phyloP scores from a whole-genome alignment of 495 filamentous ascomycete species.

The Hyaloscypha hepaticicola region DNA sequence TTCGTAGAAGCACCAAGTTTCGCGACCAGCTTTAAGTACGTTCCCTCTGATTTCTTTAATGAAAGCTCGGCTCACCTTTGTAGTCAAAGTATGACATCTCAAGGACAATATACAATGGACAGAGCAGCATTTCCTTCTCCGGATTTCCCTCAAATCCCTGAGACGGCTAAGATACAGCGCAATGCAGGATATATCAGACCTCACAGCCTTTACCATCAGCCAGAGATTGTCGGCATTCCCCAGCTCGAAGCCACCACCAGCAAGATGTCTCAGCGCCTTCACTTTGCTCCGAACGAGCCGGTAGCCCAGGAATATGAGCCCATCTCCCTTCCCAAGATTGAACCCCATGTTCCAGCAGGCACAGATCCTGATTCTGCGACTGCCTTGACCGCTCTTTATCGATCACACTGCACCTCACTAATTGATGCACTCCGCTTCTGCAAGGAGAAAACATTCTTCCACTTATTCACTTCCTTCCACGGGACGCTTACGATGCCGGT shows the following conservation, averaged over 20 bases:
- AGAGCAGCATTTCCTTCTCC: conserved; percentile 70
- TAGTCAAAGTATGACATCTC: conserved; percentile 35
- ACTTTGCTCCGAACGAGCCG: conserved; percentile 57
- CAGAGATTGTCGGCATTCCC: conserved; percentile 43
- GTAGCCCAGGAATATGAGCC: conserved; percentile 59
- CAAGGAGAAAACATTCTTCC: conserved; percentile 91
- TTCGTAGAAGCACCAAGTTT: conserved; percentile 42
- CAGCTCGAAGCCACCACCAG: conserved; percentile 44
- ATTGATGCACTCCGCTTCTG: conserved; percentile 93
- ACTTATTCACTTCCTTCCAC: conserved; percentile 92
- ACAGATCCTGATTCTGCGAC: conserved; percentile 82
- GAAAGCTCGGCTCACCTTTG: conserved; percentile 12
- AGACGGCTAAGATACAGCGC: conserved; percentile 10
- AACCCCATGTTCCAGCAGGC: conserved; percentile 66
- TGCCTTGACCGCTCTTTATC: conserved; percentile 80
- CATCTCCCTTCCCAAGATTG: conserved; percentile 74
- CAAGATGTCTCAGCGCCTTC: conserved; percentile 65
- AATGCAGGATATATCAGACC: conserved; percentile 29
- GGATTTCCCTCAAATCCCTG: conserved; percentile 35
- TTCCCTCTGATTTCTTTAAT: neutral
- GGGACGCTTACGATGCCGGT: conserved; percentile 95
- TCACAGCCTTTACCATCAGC: conserved; percentile 53
- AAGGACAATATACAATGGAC: conserved; percentile 55
- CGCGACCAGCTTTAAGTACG: conserved; percentile 42
- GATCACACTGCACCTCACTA: conserved; percentile 90